These are phyloP conservation scores for Mycena haematopus DNA, from an alignment of 768 basidiomycete species.

Conservation along the genomic window DNA sequence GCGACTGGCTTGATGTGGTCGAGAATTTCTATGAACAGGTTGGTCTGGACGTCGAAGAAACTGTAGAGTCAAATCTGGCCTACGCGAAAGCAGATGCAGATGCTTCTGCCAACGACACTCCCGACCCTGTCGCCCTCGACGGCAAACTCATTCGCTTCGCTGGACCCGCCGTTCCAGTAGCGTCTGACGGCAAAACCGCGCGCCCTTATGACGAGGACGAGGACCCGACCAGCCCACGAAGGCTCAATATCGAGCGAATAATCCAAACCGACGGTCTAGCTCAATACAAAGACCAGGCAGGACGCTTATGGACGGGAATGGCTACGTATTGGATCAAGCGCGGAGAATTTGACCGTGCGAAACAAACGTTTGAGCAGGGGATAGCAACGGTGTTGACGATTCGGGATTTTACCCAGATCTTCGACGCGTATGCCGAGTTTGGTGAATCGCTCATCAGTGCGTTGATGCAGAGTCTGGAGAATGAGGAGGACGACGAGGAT, in stretches of 20 bases:
- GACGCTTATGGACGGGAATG: slow-evolving; percentile 92
- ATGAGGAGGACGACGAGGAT: slow-evolving; percentile 84
- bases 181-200: slow-evolving; percentile 55
- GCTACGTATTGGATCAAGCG: slow-evolving; percentile 99
- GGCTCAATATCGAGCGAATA: slow-evolving; percentile 87
- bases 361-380: slow-evolving; percentile 86
- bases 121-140: slow-evolving; percentile 53
- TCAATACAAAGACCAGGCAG: slow-evolving; percentile 96
- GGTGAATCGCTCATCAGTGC: slow-evolving; percentile 88
- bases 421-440: slow-evolving; percentile 96
- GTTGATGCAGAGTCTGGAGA: slow-evolving; percentile 84
- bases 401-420: slow-evolving; percentile 97
- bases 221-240: slow-evolving; percentile 72
- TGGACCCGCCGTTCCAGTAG: slow-evolving; percentile 64
- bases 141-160: slow-evolving; percentile 76
- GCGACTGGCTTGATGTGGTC: slow-evolving; percentile 90
- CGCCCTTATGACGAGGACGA: slow-evolving; percentile 79
- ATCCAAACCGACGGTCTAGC: slow-evolving; percentile 85
- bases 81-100: slow-evolving; percentile 56
- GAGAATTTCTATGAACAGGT: slow-evolving; percentile 93
- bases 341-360: slow-evolving; percentile 92
- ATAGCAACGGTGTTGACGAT: slow-evolving; percentile 87
- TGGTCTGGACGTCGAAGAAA: slow-evolving; percentile 84
- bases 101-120: slow-evolving; percentile 35
- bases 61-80: slow-evolving; percentile 59